Percentiles rank a stretch among this genome's conserved stretches.
phyloP scores from a whole-genome alignment of 192 early-diverging fungal species.

The Mortierella antarctica region DNA sequence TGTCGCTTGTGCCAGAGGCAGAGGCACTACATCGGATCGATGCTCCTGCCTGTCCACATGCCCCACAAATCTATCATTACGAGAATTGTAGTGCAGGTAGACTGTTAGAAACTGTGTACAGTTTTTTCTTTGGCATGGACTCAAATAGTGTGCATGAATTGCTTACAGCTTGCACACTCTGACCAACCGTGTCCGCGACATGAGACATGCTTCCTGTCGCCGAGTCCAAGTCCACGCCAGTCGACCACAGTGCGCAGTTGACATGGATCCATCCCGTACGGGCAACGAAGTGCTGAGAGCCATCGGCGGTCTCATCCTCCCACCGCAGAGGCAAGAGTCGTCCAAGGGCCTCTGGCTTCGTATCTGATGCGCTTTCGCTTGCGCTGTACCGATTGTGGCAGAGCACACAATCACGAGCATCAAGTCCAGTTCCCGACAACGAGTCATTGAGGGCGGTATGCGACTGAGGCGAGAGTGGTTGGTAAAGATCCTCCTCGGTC shows the following conservation, averaged over 20 bases:
- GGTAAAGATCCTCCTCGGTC: constrained; percentile 3
- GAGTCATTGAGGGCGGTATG: neutral
- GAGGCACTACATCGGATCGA: constrained; percentile 17
- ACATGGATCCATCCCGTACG: constrained; percentile 18
- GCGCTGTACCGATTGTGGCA: neutral
- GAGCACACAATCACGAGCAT: constrained; percentile 8
- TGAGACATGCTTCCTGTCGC: constrained; percentile 9
- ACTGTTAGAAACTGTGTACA: neutral
- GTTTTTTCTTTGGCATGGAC: neutral
- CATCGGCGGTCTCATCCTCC: neutral
- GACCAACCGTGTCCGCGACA: neutral
- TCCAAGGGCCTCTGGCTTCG: neutral
- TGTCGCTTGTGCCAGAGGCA: neutral
- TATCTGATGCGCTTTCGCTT: neutral
- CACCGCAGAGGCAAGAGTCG: neutral
- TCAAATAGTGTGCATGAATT: neutral
- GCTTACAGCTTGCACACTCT: constrained; percentile 3
- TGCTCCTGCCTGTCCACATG: constrained; percentile 20
- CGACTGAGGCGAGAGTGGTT: constrained; percentile 1
- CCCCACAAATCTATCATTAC: neutral
- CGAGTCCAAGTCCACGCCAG: constrained; percentile 15
- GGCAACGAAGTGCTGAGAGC: neutral
- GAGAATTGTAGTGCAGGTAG: neutral
- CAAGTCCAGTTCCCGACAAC: neutral
- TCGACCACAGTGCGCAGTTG: constrained; percentile 22